Evolutionary conservation across 495 filamentous ascomycete species (phyloP).

Genomic region (Cenococcum geophilum): DNA sequence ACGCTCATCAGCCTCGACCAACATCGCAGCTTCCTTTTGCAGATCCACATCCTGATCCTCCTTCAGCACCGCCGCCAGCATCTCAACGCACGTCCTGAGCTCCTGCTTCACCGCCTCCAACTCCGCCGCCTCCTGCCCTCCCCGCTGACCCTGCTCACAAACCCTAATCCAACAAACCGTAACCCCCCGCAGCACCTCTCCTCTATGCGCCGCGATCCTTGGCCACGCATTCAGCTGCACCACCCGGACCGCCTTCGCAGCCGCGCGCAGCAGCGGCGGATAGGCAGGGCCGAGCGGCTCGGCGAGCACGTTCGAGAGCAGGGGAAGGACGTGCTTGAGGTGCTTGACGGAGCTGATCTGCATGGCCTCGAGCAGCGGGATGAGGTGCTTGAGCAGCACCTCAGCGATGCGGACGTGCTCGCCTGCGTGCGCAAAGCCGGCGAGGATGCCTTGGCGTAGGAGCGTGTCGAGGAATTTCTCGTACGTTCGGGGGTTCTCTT

Average conservation of each 20-base stretch:
- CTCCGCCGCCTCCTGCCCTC: conserved; percentile 3
- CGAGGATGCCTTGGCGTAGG: conserved; percentile 41
- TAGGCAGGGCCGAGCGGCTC: conserved; percentile 63
- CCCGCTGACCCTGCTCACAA: conserved; percentile 35
- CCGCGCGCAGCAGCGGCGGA: conserved; percentile 49
- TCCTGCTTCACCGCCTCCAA: conserved; percentile 41
- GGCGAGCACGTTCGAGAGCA: conserved; percentile 57
- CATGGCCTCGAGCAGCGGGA: conserved; percentile 51
- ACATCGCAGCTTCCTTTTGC: conserved; percentile 14
- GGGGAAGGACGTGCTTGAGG: conserved; percentile 64
- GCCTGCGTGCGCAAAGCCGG: conserved; percentile 32
- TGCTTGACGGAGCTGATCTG: conserved; percentile 68
- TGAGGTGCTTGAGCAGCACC: conserved; percentile 51
- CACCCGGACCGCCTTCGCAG: conserved; percentile 49
- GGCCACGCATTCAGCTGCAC: conserved; percentile 70
- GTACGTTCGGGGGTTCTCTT: conserved; percentile 13
- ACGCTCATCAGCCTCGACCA: conserved; percentile 20
- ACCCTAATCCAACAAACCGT: conserved; percentile 62
- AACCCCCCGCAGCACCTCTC: conserved; percentile 62
- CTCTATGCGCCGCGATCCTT: conserved; percentile 56
- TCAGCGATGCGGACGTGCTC: conserved; percentile 43
- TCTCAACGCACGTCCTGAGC: conserved; percentile 44
- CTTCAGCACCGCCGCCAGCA: conserved; percentile 36
- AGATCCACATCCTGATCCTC: conserved; percentile 27
- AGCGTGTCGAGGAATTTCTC: conserved; percentile 31